Percentiles rank a stretch among this genome's conserved stretches.
phyloP scores from a whole-genome alignment of 441 rosid species.

The Adansonia madagascariensis region DNA sequence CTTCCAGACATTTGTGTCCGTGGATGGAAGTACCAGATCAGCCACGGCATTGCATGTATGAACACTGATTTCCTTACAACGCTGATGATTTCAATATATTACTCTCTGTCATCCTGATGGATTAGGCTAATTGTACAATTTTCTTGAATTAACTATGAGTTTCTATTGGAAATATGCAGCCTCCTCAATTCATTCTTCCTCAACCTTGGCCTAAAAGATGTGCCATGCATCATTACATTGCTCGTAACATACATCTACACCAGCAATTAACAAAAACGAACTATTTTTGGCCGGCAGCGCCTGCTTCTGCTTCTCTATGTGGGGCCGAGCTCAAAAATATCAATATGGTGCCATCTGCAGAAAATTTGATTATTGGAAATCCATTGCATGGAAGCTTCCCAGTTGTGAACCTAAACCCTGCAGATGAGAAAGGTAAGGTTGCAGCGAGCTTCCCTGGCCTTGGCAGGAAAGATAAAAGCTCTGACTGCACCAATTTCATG shows the following conservation, averaged over 20 bases:
- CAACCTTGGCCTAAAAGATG: slow-evolving; percentile 56
- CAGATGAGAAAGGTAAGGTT: slow-evolving; percentile 38
- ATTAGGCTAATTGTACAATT: background rate
- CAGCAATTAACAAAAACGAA: slow-evolving; percentile 47
- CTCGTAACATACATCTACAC: slow-evolving; percentile 50
- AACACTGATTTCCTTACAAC: background rate
- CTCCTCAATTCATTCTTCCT: slow-evolving; percentile 35
- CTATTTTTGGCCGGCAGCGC: slow-evolving; percentile 38
- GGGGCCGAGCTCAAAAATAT: slow-evolving; percentile 30
- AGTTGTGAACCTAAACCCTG: slow-evolving; percentile 33
- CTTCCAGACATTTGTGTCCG: slow-evolving; percentile 31
- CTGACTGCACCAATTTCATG: slow-evolving; percentile 29
- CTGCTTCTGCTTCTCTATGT: slow-evolving; percentile 17
- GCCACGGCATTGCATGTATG: slow-evolving; percentile 39
- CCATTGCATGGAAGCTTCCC: slow-evolving; percentile 41
- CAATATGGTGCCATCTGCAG: slow-evolving; percentile 21
- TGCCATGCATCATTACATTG: slow-evolving; percentile 51
- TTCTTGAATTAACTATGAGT: slow-evolving; percentile 17
- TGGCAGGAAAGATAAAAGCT: slow-evolving; percentile 38
- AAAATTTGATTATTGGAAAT: slow-evolving; percentile 33
- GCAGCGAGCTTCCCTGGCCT: slow-evolving; percentile 22
- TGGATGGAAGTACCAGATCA: slow-evolving; percentile 36
- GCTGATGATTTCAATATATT: background rate
- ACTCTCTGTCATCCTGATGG: background rate
- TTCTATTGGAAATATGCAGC: slow-evolving; percentile 33